Conservation (phyloP, 78 protist species). For the Dictyostelium intermedium region DNA sequence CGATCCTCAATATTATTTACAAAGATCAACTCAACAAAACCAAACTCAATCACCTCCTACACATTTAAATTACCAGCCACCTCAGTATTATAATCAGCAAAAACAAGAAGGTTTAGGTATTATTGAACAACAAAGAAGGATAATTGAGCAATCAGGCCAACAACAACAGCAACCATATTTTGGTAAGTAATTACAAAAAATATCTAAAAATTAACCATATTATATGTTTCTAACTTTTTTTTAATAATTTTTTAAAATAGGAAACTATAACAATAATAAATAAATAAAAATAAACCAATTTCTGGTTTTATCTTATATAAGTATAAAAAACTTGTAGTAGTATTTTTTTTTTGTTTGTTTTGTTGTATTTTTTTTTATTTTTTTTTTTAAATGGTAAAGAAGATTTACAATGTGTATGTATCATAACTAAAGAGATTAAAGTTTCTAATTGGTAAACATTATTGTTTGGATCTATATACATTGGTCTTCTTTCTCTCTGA, state of each 20-base stretch:
- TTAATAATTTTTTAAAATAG: background rate
- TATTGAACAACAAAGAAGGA: background rate
- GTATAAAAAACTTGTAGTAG: background rate
- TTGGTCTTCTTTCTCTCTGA: background rate
- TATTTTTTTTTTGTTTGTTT: background rate
- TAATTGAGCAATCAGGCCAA: background rate
- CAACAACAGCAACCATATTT: background rate
- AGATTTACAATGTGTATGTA: background rate
- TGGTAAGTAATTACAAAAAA: background rate
- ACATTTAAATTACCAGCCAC: background rate
- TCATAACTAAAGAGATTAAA: background rate
- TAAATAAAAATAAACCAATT: background rate
- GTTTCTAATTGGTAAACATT: background rate
- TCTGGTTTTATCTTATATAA: background rate
- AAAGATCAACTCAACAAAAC: background rate
- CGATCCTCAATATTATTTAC: background rate
- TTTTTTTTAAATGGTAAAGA: background rate
- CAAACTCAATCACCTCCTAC: background rate
- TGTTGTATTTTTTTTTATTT: background rate
- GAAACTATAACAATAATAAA: background rate
- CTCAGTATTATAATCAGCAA: background rate
- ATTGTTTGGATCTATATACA: background rate
- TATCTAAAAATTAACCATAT: background rate
- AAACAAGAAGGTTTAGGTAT: background rate
- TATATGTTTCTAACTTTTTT: background rate